These are phyloP conservation scores for Calocybe gambosa DNA, from an alignment of 1,284 basidiomycete genomes.

Conservation along the genomic window DNA sequence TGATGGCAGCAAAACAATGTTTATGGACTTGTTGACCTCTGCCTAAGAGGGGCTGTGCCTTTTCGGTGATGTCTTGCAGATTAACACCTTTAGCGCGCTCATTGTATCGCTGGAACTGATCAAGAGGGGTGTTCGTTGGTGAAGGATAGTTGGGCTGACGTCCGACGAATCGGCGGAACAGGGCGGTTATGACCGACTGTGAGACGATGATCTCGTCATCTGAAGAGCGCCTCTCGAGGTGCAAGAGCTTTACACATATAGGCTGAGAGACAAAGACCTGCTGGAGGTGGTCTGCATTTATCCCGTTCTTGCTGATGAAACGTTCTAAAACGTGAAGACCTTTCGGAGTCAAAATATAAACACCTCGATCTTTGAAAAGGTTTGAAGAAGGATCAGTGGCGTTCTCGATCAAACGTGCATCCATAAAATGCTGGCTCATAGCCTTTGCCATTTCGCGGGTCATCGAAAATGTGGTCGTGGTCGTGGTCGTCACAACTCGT, in stretches of 20 bases:
- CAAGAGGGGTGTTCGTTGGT: conserved; percentile 41
- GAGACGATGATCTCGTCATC: conserved; percentile 99
- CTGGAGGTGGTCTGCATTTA: conserved; percentile 89
- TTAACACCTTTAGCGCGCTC: conserved; percentile 76
- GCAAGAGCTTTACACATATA: conserved; percentile 96
- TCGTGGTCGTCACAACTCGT: conserved; percentile 97
- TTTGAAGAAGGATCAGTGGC: conserved; percentile 84
- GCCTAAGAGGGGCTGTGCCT: conserved; percentile 44
- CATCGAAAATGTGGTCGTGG: conserved; percentile 99
- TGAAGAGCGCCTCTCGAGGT: conserved; percentile 85
- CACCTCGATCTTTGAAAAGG: conserved; percentile 95
- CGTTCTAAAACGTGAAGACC: conserved; percentile 97
- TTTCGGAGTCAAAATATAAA: conserved; percentile 95
- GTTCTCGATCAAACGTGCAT: conserved; percentile 95
- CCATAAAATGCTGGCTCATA: conserved; percentile 99
- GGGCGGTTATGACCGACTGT: conserved; percentile 86
- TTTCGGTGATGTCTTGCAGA: conserved; percentile 63
- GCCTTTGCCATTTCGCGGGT: conserved; percentile 98
- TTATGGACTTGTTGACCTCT: conserved; percentile 52
- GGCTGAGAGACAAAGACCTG: conserved; percentile 89
- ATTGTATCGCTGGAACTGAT: conserved; percentile 71
- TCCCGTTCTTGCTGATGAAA: conserved; percentile 99
- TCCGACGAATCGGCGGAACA: conserved; percentile 94
- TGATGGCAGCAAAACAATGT: conserved; percentile 82
- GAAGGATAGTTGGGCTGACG: conserved; percentile 73